phyloP scores from a whole-genome alignment of 306 rosid species.

The Inga oerstediana region DNA sequence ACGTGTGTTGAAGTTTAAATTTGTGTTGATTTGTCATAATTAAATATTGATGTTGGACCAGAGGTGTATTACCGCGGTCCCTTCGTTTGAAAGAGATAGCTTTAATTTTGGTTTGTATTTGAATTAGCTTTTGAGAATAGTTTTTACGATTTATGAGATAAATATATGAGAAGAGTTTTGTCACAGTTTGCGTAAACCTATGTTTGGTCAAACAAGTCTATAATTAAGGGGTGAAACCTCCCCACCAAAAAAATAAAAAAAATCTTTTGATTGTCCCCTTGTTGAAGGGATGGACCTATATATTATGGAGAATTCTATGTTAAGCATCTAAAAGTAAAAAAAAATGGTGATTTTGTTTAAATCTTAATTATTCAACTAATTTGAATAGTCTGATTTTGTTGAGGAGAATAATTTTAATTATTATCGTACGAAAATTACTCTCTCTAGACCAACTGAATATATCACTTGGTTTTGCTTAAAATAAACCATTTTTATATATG shows the following conservation, averaged over 20 bases:
- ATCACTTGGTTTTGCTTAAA: neutral
- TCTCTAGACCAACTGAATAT: neutral
- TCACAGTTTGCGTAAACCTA: no score
- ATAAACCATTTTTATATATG: neutral
- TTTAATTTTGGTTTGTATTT: no score
- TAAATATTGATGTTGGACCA: neutral
- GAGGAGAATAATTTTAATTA: no score
- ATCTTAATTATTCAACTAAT: neutral
- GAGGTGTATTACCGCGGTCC: neutral
- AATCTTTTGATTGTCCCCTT: neutral
- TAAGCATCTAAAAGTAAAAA: neutral
- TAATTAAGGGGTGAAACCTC: neutral
- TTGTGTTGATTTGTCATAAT: neutral
- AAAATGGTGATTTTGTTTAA: no score
- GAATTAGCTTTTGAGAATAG: no score
- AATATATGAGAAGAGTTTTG: no score
- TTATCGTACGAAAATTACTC: neutral
- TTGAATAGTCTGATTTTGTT: neutral
- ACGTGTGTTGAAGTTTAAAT: neutral
- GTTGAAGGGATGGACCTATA: neutral
- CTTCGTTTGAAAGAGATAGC: neutral
- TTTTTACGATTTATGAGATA: no score
- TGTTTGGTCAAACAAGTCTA: neutral
- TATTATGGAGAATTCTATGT: neutral
- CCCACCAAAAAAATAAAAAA: no score